Percentiles rank a stretch among this genome's conserved stretches.
Conservation (phyloP, 2,329 filamentous ascomycete genomes). For the Chaetomium strumarium region DNA sequence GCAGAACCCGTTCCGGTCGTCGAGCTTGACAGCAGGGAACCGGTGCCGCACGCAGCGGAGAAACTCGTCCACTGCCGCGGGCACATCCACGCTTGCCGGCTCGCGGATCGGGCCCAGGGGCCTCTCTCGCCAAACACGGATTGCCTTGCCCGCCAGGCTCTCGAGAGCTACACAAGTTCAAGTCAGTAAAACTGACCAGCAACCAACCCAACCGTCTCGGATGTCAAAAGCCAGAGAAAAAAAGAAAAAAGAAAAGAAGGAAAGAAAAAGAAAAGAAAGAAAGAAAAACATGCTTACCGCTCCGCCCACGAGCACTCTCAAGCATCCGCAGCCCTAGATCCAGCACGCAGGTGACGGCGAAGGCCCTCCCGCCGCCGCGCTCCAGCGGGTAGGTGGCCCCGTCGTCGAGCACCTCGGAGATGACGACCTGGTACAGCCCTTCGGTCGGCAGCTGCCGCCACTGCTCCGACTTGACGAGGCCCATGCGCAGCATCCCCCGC, state of each 20-base stretch:
- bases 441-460: constrained; percentile 13
- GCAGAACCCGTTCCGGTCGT: constrained; percentile 19
- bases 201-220: too few relatives aligned
- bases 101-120: constrained; percentile 4
- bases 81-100: constrained; percentile 3
- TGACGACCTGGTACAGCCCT: constrained; percentile 19
- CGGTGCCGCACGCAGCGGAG: constrained; percentile 18
- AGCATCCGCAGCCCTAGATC: constrained; percentile 22
- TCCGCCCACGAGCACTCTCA: constrained; percentile 16
- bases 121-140: constrained; percentile 16
- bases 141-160: constrained; percentile 15
- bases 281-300: constrained; percentile 11
- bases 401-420: constrained; percentile 18
- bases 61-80: constrained; percentile 15
- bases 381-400: constrained; percentile 13
- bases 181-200: too few relatives aligned
- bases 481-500: constrained; percentile 7
- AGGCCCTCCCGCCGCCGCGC: constrained; percentile 15
- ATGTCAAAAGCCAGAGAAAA: too few relatives aligned
- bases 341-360: constrained; percentile 17
- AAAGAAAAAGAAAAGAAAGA: too few relatives aligned
- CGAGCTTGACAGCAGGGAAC: constrained; percentile 20
- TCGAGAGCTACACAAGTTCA: constrained; percentile 15
- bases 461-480: constrained; percentile 7
- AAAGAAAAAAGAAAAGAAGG: too few relatives aligned